Base-by-base conservation (phyloP, 768 basidiomycete species). In the Nidularia pulvinata region DNA sequence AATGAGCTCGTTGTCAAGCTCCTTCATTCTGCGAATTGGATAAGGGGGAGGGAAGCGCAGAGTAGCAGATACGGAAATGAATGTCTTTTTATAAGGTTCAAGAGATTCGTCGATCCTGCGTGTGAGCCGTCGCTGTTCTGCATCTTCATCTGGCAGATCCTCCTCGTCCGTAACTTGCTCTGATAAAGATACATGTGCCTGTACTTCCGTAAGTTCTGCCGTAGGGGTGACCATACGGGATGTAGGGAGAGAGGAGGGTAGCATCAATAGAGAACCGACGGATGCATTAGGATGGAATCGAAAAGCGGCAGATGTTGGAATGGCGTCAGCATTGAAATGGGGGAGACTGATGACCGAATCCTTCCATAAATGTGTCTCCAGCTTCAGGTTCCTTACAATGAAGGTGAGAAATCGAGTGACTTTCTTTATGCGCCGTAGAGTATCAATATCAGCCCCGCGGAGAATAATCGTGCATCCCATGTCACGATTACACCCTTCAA, bases 381-480 rank as follows among this genome's bases (percentile, higher is more conserved):
- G 79, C 64, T 95, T 95, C 65, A 97, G 73, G 65, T 95, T 96
- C 58, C 95, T 88, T 25, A 94, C 95, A 53, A 95, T 89, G 69
- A 97, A 91, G 1, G 88, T 86, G 66, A 98, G 80, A 73, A 98
- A 96, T 32, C 93, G 80, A 11, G 94, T 92, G 50, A 98, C 90
- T 64, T 89, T 89, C 77, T 99, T 99, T 65, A 98, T 81, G 51
- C 88, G 87, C 49, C 82, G 80, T 51, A 99, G 72, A 0, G 85
- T 91, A 37, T 89, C 88, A 52, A 88, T 78, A 62, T 95, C 83
- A 3, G 84, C 95, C 7, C 97, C 97, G 43, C 97, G 83, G 46
- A 99, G 69, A 37, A 98, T 79, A 59, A 99, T 88, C 2, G 97
- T 98, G 59, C 95, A 98, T 0, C 95, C 95, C 82, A 93, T 89